phyloP scores from a whole-genome alignment of 805 yeast genomes.

The Zygosaccharomyces pseudorouxii region DNA sequence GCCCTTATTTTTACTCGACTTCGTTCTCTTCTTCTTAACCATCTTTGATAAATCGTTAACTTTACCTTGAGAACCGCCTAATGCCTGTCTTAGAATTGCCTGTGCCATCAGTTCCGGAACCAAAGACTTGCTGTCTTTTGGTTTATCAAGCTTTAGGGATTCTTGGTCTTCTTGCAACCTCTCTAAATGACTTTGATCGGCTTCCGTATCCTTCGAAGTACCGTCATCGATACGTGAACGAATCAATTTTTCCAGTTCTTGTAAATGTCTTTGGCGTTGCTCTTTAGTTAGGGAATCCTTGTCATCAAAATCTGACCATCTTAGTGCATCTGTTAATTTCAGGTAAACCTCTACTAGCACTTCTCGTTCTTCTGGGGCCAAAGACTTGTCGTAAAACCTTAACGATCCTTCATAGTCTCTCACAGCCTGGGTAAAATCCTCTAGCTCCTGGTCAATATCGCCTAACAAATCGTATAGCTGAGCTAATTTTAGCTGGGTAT shows the following conservation, averaged over 20 bases:
- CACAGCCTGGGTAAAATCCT: conserved; percentile 76
- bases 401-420: conserved; percentile 60
- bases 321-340: conserved; percentile 21
- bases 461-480: conserved; percentile 79
- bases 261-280: conserved; percentile 52
- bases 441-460: conserved; percentile 85
- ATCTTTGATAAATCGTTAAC: conserved; percentile 61
- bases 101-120: conserved; percentile 51
- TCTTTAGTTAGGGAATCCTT: conserved; percentile 14
- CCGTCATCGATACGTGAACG: conserved; percentile 37
- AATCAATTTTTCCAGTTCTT: conserved; percentile 49
- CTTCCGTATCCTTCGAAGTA: conserved; percentile 37
- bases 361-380: conserved; percentile 4
- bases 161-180: conserved; percentile 54
- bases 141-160: conserved; percentile 48
- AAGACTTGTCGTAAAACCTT: conserved; percentile 3
- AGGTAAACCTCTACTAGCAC: conserved; percentile 13
- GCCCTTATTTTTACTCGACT: not conserved
- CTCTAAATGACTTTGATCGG: conserved; percentile 43
- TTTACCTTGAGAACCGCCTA: conserved; percentile 20
- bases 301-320: conserved; percentile 19
- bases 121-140: conserved; percentile 45
- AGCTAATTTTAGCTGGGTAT: conserved; percentile 45
- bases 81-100: conserved; percentile 40
- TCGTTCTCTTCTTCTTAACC: conserved; percentile 49